Evolutionary conservation across 306 rosid genomes (phyloP).

Genomic region (Vigna reflexopilosa): DNA sequence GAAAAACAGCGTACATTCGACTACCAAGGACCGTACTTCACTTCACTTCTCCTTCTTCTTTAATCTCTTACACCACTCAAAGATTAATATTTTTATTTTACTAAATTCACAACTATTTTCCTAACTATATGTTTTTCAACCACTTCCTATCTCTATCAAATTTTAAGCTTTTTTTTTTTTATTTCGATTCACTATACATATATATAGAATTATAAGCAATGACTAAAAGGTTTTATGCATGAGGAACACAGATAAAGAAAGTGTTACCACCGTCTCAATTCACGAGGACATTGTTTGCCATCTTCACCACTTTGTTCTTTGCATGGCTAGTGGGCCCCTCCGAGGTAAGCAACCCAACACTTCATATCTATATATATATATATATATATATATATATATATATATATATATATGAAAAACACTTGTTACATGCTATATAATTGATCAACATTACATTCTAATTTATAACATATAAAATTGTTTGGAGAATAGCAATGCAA

Average conservation of each 20-base stretch:
- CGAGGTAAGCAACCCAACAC: conserved; percentile 57
- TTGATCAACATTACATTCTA: no score
- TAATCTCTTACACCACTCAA: no score
- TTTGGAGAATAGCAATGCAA: no score
- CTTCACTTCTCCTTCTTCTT: neutral
- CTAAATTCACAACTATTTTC: no score
- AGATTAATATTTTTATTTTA: no score
- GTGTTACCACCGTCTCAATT: conserved; percentile 67
- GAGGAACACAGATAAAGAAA: conserved; percentile 60
- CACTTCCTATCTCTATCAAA: no score
- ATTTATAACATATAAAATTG: no score
- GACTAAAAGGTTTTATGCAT: conserved; percentile 22
- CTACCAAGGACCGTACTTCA: neutral
- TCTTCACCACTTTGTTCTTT: conserved; percentile 76
- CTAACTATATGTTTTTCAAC: no score
- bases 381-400: no score
- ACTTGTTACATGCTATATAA: neutral
- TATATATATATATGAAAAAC: neutral
- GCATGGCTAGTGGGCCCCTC: conserved; percentile 92
- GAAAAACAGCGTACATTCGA: neutral
- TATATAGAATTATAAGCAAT: neutral
- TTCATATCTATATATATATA: neutral
- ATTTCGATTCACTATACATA: neutral
- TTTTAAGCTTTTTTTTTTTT: neutral
- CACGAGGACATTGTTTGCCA: conserved; percentile 74